phyloP scores from a whole-genome alignment of 129 eudicot species.

The Apium graveolens region DNA sequence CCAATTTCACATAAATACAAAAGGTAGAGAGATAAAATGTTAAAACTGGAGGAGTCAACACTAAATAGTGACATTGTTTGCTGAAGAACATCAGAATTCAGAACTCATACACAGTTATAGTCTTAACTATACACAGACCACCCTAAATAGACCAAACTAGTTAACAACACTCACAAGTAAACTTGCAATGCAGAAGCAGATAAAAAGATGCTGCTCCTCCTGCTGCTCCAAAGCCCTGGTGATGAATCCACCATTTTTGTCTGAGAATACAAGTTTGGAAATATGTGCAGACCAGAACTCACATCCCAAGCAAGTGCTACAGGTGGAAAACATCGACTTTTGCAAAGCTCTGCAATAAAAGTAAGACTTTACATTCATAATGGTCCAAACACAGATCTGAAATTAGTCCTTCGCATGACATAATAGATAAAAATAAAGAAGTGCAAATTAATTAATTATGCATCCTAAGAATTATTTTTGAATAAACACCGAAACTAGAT shows the following conservation, averaged over 20 bases:
- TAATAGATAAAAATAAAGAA: not conserved
- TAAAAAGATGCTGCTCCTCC: no score
- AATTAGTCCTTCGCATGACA: not conserved
- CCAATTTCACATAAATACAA: not conserved
- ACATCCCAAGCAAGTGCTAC: conserved; percentile 89
- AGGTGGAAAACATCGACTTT: conserved; percentile 92
- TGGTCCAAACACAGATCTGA: not conserved
- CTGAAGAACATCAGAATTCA: not conserved
- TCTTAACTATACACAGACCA: not conserved
- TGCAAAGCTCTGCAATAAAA: conserved; percentile 62
- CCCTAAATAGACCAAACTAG: not conserved
- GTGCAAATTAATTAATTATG: not conserved
- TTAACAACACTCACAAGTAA: not conserved
- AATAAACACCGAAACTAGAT: not conserved
- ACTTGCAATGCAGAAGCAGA: not conserved
- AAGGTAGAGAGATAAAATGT: no score
- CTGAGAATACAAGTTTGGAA: conserved; percentile 70
- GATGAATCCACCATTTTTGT: conserved; percentile 80
- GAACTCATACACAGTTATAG: not conserved
- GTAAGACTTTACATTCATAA: conserved; percentile 3
- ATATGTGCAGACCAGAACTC: conserved; percentile 78
- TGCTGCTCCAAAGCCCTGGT: conserved; percentile 96
- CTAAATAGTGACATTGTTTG: not conserved
- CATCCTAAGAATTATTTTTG: not conserved
- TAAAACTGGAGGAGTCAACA: not conserved